Evolutionary conservation across 1,284 basidiomycete genomes (phyloP).

Genomic region (Sporisorium sorghi): DNA sequence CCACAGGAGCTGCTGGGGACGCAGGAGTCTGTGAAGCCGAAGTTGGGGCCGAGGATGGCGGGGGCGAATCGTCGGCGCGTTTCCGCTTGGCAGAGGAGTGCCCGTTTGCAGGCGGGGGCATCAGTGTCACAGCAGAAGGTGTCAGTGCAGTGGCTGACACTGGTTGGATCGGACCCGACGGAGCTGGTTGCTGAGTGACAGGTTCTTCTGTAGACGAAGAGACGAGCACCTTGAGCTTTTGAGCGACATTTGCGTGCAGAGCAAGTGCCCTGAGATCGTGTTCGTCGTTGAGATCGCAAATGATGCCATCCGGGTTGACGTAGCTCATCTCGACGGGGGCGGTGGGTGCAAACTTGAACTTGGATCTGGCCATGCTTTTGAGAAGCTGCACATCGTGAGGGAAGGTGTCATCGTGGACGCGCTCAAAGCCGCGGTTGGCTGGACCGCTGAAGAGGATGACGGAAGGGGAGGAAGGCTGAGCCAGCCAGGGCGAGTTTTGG

Average conservation of each 20-base stretch:
- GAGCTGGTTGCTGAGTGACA: too few relatives aligned
- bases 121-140: neutral
- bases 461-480: constrained; percentile 27
- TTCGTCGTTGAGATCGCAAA: constrained; percentile 52
- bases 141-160: neutral
- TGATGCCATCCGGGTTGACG: constrained; percentile 47
- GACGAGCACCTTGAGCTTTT: constrained; percentile 43
- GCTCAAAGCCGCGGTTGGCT: constrained; percentile 34
- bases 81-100: constrained; percentile 27
- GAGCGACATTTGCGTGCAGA: constrained; percentile 42
- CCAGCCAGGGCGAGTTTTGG: constrained; percentile 16
- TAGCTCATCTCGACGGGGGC: constrained; percentile 47
- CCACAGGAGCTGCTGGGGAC: constrained; percentile 16
- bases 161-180: neutral
- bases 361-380: constrained; percentile 30
- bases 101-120: neutral
- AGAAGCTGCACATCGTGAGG: constrained; percentile 24
- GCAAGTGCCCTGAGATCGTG: constrained; percentile 54
- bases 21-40: neutral
- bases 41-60: constrained; percentile 11
- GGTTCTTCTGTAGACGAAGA: constrained; percentile 15
- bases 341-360: constrained; percentile 35
- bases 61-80: constrained; percentile 19
- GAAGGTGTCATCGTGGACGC: constrained; percentile 38
- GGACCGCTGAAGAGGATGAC: constrained; percentile 45